Base-by-base conservation (phyloP, 768 basidiomycete genomes). In the Melanogaster broomeanus region DNA sequence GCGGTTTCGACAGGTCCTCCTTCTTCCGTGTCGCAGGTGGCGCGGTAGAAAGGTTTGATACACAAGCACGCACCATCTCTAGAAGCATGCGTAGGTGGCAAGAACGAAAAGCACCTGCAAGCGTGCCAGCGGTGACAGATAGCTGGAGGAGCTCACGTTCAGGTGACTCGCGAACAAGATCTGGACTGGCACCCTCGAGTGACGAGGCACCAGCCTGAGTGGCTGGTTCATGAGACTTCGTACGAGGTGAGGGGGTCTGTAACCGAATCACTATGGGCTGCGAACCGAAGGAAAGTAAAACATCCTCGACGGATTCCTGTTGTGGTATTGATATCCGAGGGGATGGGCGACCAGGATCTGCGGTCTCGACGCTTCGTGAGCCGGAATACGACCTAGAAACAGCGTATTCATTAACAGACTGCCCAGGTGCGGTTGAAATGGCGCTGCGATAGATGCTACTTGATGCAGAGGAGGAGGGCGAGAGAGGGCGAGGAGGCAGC, bases 371-470 rank as follows among this genome's bases (percentile, higher is more conserved):
- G 25, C 27, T 19, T 45, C 51, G 42, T 35, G 41, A 10, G 38
- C 13, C 11, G 11, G 41, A 40, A 37, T 15, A n/a, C 7, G 42
- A 40, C 3, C 38, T 28, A 21, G 49, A 44, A 30, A 42, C 24
- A 16, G 30, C 16, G 37, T 7, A 42, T 51, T 49, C 37, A 12
- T 13, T 42, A 49, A 18, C 9, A 46, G 39, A 30, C 19, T 46
- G 51, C 24, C 31, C 22, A 27, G 60, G 41, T 42, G 42, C 31
- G 16, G 61, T 55, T 10, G 86, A 86, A 19, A 87, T 57, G 4
- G 87, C 87, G 58, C 90, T 93, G 58, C 87, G 80, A 64, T 92
- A 93, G 77, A 93, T 81, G 69, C 85, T 91, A 58, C 81, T 82
- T 6, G 77, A 67, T 42, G 78, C 69, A 18, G 85, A 83, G 34